Evolutionary conservation across 345 rosid species (phyloP).

Genomic region (Salix suchowensis): DNA sequence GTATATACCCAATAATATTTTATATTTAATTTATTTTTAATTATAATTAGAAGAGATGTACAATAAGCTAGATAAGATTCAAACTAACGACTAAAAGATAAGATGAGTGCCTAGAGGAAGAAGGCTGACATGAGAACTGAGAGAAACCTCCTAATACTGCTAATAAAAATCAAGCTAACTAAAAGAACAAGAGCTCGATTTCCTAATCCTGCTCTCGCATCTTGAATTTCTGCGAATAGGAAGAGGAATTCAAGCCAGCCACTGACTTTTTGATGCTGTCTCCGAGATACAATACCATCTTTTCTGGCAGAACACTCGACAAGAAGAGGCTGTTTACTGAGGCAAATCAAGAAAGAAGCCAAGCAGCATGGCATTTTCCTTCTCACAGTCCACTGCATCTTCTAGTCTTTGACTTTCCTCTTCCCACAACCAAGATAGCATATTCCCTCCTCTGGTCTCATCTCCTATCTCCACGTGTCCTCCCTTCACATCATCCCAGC

Average conservation of each 20-base stretch:
- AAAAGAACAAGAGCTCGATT: background rate
- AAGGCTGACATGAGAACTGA: too few relatives aligned
- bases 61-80: too few relatives aligned
- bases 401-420: slow-evolving; percentile 4
- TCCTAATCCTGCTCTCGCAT: background rate
- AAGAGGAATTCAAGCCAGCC: background rate
- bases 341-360: slow-evolving; percentile 33
- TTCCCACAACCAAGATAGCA: slow-evolving; percentile 23
- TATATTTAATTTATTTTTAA: too few relatives aligned
- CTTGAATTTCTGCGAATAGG: background rate
- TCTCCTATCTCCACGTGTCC: slow-evolving; percentile 16
- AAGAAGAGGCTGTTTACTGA: background rate
- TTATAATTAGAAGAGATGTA: too few relatives aligned
- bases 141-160: too few relatives aligned
- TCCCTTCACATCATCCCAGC: slow-evolving; percentile 24
- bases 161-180: background rate
- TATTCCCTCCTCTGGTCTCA: slow-evolving; percentile 4
- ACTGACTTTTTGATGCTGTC: background rate
- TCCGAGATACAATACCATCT: background rate
- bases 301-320: background rate
- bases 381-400: slow-evolving; percentile 17
- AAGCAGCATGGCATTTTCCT: slow-evolving; percentile 34
- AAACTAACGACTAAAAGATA: too few relatives aligned
- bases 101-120: too few relatives aligned
- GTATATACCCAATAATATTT: too few relatives aligned